phyloP scores from a whole-genome alignment of 2,329 filamentous ascomycete species.

The Cladosporium oxysporum region DNA sequence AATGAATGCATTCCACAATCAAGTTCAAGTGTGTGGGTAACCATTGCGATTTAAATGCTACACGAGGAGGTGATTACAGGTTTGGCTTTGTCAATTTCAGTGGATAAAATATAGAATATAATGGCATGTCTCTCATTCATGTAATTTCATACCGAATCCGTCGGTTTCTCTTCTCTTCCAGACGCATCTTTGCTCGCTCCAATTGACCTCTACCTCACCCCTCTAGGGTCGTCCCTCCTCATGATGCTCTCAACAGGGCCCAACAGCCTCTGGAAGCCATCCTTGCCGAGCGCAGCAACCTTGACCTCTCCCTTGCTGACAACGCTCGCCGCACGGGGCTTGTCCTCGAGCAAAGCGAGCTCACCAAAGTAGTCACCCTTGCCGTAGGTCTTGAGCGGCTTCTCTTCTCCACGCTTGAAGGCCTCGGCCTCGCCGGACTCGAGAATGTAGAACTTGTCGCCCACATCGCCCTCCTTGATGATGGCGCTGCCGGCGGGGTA shows the following conservation, averaged over 20 bases:
- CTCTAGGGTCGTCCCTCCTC: conserved; percentile 67
- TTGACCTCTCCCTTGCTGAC: conserved; percentile 84
- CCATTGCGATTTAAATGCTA: background rate
- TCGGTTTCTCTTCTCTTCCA: background rate
- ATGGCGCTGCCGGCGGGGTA: conserved; percentile 78
- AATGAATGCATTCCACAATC: background rate
- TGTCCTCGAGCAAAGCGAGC: conserved; percentile 88
- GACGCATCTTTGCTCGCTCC: background rate
- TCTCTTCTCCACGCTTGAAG: conserved; percentile 71
- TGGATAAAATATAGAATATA: conserved; percentile 12
- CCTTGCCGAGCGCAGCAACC: conserved; percentile 87
- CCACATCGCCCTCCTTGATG: conserved; percentile 88
- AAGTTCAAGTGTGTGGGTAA: background rate
- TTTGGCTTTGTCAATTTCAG: conserved; percentile 2
- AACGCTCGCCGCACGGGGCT: conserved; percentile 87
- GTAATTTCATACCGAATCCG: conserved; percentile 6
- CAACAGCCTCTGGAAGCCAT: conserved; percentile 88
- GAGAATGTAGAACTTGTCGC: conserved; percentile 87
- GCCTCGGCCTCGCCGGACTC: conserved; percentile 86
- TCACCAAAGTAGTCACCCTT: conserved; percentile 98
- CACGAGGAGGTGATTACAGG: background rate
- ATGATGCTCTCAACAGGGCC: conserved; percentile 94
- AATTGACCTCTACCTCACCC: background rate
- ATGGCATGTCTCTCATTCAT: conserved; percentile 14
- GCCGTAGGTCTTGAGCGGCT: conserved; percentile 75